Evolutionary conservation across 23 red algal genomes (phyloP).

Genomic region (Gracilaria gracilis): DNA sequence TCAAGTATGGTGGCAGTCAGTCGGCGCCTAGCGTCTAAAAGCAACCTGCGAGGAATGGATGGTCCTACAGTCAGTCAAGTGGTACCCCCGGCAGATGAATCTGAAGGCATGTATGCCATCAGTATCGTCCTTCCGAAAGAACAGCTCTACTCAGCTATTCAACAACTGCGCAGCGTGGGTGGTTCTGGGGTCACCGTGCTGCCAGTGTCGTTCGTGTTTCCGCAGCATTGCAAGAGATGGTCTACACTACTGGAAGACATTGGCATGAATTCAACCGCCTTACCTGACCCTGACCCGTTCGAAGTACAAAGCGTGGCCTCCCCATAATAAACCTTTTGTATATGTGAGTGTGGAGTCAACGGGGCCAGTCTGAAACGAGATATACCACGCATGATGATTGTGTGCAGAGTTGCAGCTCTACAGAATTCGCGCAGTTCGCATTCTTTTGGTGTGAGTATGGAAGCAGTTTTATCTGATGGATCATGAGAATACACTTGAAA

Average conservation of each 20-base stretch:
- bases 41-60: constrained; percentile 91
- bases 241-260: constrained; percentile 34
- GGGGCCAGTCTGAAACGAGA: no score
- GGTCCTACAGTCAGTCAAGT: constrained; percentile 95
- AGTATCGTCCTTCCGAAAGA: constrained; percentile 93
- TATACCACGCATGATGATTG: no score
- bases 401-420: no score
- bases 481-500: no score
- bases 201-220: constrained; percentile 97
- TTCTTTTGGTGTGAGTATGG: no score
- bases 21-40: constrained; percentile 78
- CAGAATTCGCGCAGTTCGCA: no score
- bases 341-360: no score
- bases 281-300: neutral
- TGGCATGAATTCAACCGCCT: constrained; percentile 20
- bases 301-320: neutral
- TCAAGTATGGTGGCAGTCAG: constrained; percentile 93
- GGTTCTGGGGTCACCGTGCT: constrained; percentile 96
- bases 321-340: neutral
- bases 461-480: no score
- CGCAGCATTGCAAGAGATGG: constrained; percentile 83
- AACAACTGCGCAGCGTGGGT: constrained; percentile 93
- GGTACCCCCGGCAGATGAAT: constrained; percentile 86
- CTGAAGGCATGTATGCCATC: constrained; percentile 99
- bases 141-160: constrained; percentile 84